Evolutionary conservation across 257 asterid genomes (phyloP), one percentile per base, ranked within the genome.

Genomic region (Cruciata laevipes): DNA sequence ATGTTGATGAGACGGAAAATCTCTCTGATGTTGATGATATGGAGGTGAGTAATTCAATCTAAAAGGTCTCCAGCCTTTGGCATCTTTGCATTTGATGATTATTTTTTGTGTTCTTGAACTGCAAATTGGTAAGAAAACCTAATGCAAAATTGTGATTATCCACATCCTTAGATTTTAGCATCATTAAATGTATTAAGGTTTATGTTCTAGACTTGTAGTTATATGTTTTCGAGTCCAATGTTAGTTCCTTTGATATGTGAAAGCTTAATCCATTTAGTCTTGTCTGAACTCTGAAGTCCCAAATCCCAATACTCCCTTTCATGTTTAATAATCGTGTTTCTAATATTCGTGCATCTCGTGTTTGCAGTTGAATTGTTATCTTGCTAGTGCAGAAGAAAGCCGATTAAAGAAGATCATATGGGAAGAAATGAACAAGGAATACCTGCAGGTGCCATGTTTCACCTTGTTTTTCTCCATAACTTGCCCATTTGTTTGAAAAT

Each of bases 371-470:
- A 81, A 81, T 38, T 60, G 74, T 65, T 92, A 87, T 79, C 85
- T 92, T 76, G 83, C 78, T 71, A 87, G 37, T 59, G 86, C 87
- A 74, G 85, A 89, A 84, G 98, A 87, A 82, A 86, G 79, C 76
- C 70, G 47, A 58, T 75, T 61, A 5, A 89, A 86, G 89, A 81
- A 82, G 78, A 78, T 83, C 40, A 80, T 92, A 61, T 92, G 97
- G 98, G 95, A 84, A 77, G 81, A 77, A 83, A 71, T 87, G 85
- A 89, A 89, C 77, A 85, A 74, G 79, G 98, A 92, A 71, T 89
- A 87, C 82, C 79, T 92, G 32, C 84, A 92, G 96, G 95, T 91
- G 81, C 69, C 66, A 74, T 67, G 57, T 27, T 71, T 27, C 49
- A 32, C 31, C 20, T 32, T 7, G 6, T 37, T 33, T 35, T 56